Conservation (phyloP, 768 basidiomycete species). For the Phylloporus sp. region DNA sequence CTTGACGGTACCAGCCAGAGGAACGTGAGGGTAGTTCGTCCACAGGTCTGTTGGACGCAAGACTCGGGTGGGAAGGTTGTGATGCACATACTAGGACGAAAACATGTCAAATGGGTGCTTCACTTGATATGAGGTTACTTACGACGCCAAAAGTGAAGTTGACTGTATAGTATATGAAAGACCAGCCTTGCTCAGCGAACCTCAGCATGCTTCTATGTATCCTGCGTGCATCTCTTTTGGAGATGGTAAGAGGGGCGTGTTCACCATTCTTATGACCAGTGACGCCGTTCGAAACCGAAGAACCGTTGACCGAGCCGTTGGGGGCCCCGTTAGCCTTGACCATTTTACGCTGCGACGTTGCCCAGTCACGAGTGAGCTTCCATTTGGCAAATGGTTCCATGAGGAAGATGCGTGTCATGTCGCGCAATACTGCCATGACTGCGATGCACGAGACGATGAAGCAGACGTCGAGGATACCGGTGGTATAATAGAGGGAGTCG, state of each 20-base stretch:
- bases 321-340: constrained; percentile 21
- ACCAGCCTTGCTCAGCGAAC: constrained; percentile 97
- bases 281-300: constrained; percentile 28
- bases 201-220: constrained; percentile 71
- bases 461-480: constrained; percentile 74
- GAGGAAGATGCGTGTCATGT: constrained; percentile 64
- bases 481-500: constrained; percentile 61
- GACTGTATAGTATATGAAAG: constrained; percentile 68
- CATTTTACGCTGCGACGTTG: constrained; percentile 18
- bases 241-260: constrained; percentile 15
- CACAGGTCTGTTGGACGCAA: constrained; percentile 66
- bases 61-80: constrained; percentile 59
- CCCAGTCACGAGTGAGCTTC: constrained; percentile 59
- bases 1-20: constrained; percentile 77
- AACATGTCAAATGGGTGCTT: constrained; percentile 5
- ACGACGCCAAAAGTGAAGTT: constrained; percentile 82
- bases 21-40: constrained; percentile 77
- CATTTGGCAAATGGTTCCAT: constrained; percentile 79
- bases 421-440: constrained; percentile 82
- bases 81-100: constrained; percentile 67
- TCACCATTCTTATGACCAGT: constrained; percentile 23
- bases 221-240: constrained; percentile 48
- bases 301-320: constrained; percentile 24
- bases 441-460: constrained; percentile 78
- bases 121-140: constrained; percentile 35